Percentiles rank a stretch among this genome's conserved stretches.
phyloP scores from a whole-genome alignment of 306 rosid species.

The Ammopiptanthus mongolicus region DNA sequence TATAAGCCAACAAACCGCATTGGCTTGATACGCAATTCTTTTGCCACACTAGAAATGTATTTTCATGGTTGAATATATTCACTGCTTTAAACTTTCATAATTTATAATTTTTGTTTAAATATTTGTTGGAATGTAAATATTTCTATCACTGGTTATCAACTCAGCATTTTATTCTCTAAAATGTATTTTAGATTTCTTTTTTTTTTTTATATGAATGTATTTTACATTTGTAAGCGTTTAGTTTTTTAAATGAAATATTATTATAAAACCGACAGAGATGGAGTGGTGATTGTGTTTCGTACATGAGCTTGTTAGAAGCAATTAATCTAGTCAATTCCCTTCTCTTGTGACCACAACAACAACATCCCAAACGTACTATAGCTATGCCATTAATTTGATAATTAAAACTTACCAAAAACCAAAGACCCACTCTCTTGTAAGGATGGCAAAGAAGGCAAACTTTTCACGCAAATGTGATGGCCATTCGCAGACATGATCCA shows the following conservation, averaged over 20 bases:
- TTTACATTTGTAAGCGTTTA: no score
- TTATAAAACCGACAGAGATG: not conserved
- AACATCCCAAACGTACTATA: not conserved
- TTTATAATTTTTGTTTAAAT: no score
- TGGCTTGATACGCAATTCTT: not conserved
- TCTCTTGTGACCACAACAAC: not conserved
- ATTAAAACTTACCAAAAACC: conserved; percentile 10
- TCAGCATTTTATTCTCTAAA: not conserved
- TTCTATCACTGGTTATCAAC: not conserved
- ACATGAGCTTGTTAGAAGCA: not conserved
- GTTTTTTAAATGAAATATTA: no score
- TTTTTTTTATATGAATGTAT: no score
- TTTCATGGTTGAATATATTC: not conserved
- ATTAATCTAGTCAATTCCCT: not conserved
- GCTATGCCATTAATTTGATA: conserved; percentile 5
- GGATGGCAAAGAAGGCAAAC: not conserved
- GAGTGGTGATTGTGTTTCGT: not conserved
- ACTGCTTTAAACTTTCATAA: not conserved
- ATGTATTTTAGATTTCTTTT: not conserved
- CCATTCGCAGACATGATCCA: not conserved
- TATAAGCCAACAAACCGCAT: not conserved
- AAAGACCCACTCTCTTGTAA: not conserved
- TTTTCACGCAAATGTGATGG: not conserved
- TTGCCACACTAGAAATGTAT: not conserved
- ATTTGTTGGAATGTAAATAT: no score